Evolutionary conservation across 139 green algal genomes (phyloP), one percentile per base, ranked within the genome.

Genomic region (Zygnema cylindricum): DNA sequence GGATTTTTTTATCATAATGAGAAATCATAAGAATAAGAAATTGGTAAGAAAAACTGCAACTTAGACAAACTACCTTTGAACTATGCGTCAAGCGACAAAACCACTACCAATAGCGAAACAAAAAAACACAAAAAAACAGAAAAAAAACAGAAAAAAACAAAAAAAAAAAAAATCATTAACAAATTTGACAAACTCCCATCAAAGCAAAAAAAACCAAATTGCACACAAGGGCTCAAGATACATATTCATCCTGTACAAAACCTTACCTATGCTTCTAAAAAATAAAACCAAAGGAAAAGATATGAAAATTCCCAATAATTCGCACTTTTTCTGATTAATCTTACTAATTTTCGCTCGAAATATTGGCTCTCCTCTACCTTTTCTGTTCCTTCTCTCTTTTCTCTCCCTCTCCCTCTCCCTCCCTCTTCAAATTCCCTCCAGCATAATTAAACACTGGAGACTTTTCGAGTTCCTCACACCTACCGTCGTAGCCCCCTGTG

Each of bases 401-500:
- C 57, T 30, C 57, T 25, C 57, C 30, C 25, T 30, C 25, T 25
- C 57, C 57, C 30, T 30, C 30, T 25, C 30, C 57, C n/a, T n/a
- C n/a, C n/a, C n/a, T n/a, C n/a, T n/a, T n/a, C n/a, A n/a, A n/a
- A n/a, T n/a, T n/a, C n/a, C n/a, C n/a, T n/a, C n/a, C n/a, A n/a
- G n/a, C n/a, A n/a, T n/a, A n/a, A n/a, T n/a, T n/a, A n/a, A n/a
- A n/a, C n/a, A n/a, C 25, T 73, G 57, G 30, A 73, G 30, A 30
- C 57, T 35, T 35, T 25, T 73, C 30, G 25, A 25, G 30, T 35
- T 35, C 57, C 25, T 25, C 57, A 1, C 2, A 0, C 79, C 42
- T 30, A 86, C 79, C 33, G 23, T 86, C 79, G 79, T 86, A 86
- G 0, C 35, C 42, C 3, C 36, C 42, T 32, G 79, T 36, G 1